Percentiles rank a stretch among this genome's conserved stretches.
Conservation (phyloP, 2,329 filamentous ascomycete genomes). For the Cryphonectria parasitica region DNA sequence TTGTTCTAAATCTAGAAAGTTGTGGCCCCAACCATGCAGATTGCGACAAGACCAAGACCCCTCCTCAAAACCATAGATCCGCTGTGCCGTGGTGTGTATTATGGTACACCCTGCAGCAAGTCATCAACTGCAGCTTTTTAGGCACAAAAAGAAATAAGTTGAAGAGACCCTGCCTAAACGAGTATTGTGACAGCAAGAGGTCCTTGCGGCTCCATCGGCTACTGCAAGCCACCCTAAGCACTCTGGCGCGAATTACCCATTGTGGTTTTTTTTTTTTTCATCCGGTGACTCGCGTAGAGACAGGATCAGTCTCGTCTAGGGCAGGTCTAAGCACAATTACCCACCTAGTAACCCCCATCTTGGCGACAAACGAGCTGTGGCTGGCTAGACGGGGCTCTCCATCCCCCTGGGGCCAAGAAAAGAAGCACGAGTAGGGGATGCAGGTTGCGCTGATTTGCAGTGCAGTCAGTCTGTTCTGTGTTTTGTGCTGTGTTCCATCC, state of each 20-base stretch:
- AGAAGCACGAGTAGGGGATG: constrained; percentile 7
- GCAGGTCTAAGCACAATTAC: neutral
- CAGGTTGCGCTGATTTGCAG: neutral
- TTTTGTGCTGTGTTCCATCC: neutral
- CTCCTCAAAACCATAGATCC: neutral
- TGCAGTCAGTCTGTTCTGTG: neutral
- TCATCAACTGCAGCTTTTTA: constrained; percentile 1
- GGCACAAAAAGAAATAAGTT: neutral
- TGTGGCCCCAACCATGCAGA: neutral
- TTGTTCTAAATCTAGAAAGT: neutral
- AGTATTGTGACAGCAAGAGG: neutral
- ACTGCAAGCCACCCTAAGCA: neutral
- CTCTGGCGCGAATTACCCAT: neutral
- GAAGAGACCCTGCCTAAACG: neutral
- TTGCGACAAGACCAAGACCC: neutral
- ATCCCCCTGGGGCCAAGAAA: neutral
- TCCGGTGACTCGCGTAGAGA: neutral
- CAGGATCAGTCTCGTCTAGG: neutral
- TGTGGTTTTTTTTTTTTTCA: neutral
- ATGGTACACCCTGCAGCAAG: neutral
- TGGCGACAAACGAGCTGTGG: neutral
- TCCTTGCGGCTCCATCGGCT: neutral
- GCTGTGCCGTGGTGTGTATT: neutral
- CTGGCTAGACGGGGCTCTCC: neutral
- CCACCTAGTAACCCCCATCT: neutral